Evolutionary conservation across 306 rosid species (phyloP).

Genomic region (Vachellia pachyceras): DNA sequence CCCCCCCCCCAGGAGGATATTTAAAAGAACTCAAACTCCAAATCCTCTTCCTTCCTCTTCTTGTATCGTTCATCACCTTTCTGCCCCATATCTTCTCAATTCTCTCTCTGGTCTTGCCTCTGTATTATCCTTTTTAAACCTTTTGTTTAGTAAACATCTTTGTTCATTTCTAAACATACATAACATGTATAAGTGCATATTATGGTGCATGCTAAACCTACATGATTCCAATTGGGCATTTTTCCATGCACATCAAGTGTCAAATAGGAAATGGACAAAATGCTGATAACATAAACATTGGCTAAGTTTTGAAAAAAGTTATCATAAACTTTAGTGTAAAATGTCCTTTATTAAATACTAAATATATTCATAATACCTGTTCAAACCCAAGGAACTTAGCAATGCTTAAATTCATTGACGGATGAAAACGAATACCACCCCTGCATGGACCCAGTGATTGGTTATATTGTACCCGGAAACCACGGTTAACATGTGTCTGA

Average conservation of each 20-base stretch:
- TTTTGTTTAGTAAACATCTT: slow-evolving; percentile 1
- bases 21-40: neutral
- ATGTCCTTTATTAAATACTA: slow-evolving; percentile 8
- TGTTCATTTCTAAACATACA: slow-evolving; percentile 13
- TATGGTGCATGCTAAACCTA: slow-evolving; percentile 8
- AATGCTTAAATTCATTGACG: slow-evolving; percentile 75
- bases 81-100: neutral
- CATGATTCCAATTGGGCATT: slow-evolving; percentile 16
- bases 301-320: slow-evolving; percentile 16
- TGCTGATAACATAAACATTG: slow-evolving; percentile 8
- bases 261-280: slow-evolving; percentile 29
- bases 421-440: slow-evolving; percentile 90
- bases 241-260: slow-evolving; percentile 28
- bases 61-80: neutral
- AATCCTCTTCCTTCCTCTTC: neutral
- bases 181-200: neutral
- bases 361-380: slow-evolving; percentile 60
- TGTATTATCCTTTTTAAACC: neutral
- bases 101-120: neutral
- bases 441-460: slow-evolving; percentile 93
- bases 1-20: slow-evolving; percentile 11
- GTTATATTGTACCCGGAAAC: slow-evolving; percentile 78
- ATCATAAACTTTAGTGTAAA: neutral
- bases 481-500: slow-evolving; percentile 78
- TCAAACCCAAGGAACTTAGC: slow-evolving; percentile 88